These are phyloP conservation scores for Neophaeococcomyces mojaviensis DNA, from an alignment of 2,329 filamentous ascomycete species.

Conservation along the genomic window DNA sequence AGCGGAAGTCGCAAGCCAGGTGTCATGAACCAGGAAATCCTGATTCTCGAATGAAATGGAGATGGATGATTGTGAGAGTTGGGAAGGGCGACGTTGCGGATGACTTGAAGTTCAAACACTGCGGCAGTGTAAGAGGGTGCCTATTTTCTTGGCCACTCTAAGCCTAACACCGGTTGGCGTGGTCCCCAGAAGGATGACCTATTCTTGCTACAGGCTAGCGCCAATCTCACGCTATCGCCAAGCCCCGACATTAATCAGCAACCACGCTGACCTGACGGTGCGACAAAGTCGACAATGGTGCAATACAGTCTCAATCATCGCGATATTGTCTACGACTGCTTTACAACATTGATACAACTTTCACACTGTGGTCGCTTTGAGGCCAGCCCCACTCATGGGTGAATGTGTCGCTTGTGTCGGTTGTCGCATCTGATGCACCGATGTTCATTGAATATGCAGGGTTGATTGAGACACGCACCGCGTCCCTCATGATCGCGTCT, in stretches of 20 bases:
- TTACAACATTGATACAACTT: no score
- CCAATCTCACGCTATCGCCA: neutral
- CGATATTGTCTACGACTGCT: no score
- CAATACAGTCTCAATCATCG: no score
- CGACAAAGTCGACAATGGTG: no score
- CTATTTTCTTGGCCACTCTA: conserved; percentile 4
- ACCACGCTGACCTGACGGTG: neutral
- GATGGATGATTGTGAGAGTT: conserved; percentile 2
- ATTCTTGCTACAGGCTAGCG: neutral
- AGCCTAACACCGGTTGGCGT: neutral
- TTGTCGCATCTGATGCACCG: no score
- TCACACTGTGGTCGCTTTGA: no score
- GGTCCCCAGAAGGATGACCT: neutral
- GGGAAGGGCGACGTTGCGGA: neutral
- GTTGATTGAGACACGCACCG: neutral
- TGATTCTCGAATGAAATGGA: conserved; percentile 7
- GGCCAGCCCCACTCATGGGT: no score
- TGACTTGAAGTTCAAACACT: conserved; percentile 6
- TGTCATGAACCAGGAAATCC: conserved; percentile 1
- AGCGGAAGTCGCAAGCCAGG: neutral
- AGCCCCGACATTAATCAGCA: conserved; percentile 8
- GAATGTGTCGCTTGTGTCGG: no score
- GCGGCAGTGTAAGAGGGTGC: conserved; percentile 7
- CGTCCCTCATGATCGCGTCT: neutral
- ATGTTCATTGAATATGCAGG: neutral